These are phyloP conservation scores for Cytospora schulzeri DNA, from an alignment of 2,329 filamentous ascomycete genomes.

Conservation along the genomic window DNA sequence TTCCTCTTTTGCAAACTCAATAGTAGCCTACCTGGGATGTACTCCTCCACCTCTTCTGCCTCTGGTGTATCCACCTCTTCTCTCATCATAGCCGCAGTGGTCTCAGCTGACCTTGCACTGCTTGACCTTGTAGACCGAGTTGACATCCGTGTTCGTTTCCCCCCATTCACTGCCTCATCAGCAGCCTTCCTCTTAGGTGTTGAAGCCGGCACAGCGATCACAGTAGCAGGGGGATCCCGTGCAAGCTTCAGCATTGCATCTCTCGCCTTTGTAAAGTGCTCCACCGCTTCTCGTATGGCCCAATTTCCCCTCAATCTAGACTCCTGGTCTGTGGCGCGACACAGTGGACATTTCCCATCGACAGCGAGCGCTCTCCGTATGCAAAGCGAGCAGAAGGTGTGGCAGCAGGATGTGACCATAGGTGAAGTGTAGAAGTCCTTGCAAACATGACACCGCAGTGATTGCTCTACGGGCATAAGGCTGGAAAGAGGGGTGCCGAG, in stretches of 20 bases:
- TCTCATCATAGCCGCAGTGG: constrained; percentile 40
- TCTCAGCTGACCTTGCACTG: constrained; percentile 44
- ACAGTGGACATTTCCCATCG: constrained; percentile 87
- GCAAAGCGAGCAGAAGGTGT: constrained; percentile 96
- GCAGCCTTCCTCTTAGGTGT: constrained; percentile 56
- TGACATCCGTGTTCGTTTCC: constrained; percentile 58
- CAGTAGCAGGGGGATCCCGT: constrained; percentile 41
- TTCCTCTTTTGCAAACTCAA: background rate
- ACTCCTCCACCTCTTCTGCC: constrained; percentile 40
- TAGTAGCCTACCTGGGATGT: constrained; percentile 34
- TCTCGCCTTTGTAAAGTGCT: constrained; percentile 71
- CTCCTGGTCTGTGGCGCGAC: constrained; percentile 77
- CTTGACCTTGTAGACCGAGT: constrained; percentile 43
- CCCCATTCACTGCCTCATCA: constrained; percentile 35
- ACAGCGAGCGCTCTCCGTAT: constrained; percentile 82
- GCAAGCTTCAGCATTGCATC: constrained; percentile 66
- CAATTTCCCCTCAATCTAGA: constrained; percentile 83
- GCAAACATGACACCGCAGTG: constrained; percentile 93
- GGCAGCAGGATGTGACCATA: constrained; percentile 91
- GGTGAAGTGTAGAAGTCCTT: constrained; percentile 96
- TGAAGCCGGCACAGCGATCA: constrained; percentile 30
- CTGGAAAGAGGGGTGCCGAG: constrained; percentile 67
- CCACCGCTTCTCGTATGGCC: constrained; percentile 81
- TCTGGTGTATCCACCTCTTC: constrained; percentile 35
- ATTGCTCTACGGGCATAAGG: constrained; percentile 74